Evolutionary conservation across 129 eudicot genomes (phyloP), one percentile per base, ranked within the genome.

Genomic region (Flaveria linearis): DNA sequence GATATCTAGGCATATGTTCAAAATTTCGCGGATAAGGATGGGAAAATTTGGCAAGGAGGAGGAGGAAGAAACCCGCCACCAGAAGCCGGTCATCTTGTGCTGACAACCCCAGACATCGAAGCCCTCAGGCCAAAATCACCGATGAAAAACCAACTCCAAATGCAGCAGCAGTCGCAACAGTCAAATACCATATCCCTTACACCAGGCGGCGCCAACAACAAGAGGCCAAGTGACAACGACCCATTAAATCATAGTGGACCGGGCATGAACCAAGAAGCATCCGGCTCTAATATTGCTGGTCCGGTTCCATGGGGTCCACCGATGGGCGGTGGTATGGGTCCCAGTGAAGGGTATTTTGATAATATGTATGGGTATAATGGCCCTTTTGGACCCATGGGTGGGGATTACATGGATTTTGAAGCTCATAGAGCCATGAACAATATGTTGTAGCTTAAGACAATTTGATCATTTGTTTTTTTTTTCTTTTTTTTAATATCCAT

Each of bases 121-220:
- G 70, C 92, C 25, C 93, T 94, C 62, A 86, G 99, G 67, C 99
- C 99, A 53, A 94, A 94, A 74, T 94, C 99, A 41, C 99, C 99
- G 0, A 94, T 94, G 99, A 94, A 94, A 79, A 94, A 94, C 85
- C 99, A 94, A 63, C 97, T 85, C 66, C 97, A 90, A 62, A 70
- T 90, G 79, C 95, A 88, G 77, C 82, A 77, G 46, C 81, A 77
- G 49, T 55, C 61, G 2, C 79, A 75, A 26, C 82, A 86, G 42
- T 86, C 97, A 0, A 85, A 82, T 45, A 45, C 96, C 28, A 89
- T 91, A 8, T 79, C 98, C 43, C 82, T 91, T 11, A 94, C 97
- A 23, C 81, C 88, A 7, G 83, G 85, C 43, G 86, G 75, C 53
- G 55, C 89, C 1, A 75, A 65, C 69, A 87, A 72, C 86, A 89